Evolutionary conservation across 2,329 filamentous ascomycete species (phyloP), one percentile per base, ranked within the genome.

Genomic region (Aspergillus pseudoviridinutans): DNA sequence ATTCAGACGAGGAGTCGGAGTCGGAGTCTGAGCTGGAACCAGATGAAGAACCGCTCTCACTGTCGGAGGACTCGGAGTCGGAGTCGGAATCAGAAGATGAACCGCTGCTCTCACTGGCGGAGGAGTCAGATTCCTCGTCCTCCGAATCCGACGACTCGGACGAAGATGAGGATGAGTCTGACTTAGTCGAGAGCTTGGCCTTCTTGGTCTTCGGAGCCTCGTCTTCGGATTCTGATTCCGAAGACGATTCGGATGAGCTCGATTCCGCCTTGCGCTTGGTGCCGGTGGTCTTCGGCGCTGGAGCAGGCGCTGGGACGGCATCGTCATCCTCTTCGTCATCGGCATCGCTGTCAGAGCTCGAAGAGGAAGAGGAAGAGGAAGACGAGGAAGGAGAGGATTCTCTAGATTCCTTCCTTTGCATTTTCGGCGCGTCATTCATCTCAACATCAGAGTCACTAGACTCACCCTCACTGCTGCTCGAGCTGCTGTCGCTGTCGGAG

Each of bases 231-330:
- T 68, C 68, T 0, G 69, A 72, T 5, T 65, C 65, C 3, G 74
- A 75, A 56, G 68, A 69, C 10, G 70, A 47, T 27, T 47, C 44
- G 17, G 44, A 72, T 42, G 73, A 79, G 61, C 71, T 76, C 9
- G 74, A 72, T 51, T 74, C 73, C 7, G 83, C 83, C 76, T 88
- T 87, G 57, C 85, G 81, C 74, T 88, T 87, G 58, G 82, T 68
- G 1, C 74, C 74, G 29, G 82, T 81, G 8, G 66, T 51, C 49
- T 72, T 67, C 22, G 55, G 51, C 28, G 57, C 60, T 38, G 68
- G 58, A 20, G 70, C 60, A 35, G 67, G 65, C 20, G 79, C 78
- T 4, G 63, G 54, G 25, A 64, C 58, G 9, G 79, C 77, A 71
- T 85, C 83, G 41, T 84, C 79, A 68, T 81, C 78, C 38, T 78